A percentile compares a stretch with the other conserved stretches of the same genome.
Conservation (phyloP, 805 yeast genomes). For the Schwanniomyces occidentalis region DNA sequence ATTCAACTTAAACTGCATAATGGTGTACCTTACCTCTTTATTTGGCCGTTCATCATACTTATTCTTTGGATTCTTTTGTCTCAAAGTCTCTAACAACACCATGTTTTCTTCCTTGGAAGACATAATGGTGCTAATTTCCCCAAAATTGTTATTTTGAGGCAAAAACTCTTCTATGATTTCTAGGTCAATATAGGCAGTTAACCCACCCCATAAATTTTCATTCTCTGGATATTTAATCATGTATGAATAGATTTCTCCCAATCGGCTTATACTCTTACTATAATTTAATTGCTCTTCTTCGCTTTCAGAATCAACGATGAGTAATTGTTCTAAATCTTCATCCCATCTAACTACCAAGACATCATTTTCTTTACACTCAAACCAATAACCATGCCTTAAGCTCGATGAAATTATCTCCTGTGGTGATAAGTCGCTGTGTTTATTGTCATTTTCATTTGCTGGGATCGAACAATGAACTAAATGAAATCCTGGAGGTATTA, state of each 20-base stretch:
- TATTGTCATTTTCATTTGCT: constrained; percentile 1
- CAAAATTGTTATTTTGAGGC: constrained; percentile 6
- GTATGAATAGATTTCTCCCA: constrained; percentile 26
- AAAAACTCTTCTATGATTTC: constrained; percentile 23
- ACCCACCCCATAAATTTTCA: constrained; percentile 8
- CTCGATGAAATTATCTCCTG: constrained; percentile 7
- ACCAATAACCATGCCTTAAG: constrained; percentile 43
- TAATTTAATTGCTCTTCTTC: constrained; percentile 30
- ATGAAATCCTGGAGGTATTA: constrained; percentile 53
- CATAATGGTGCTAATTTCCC: constrained; percentile 43
- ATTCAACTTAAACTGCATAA: constrained; percentile 41
- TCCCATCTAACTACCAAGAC: constrained; percentile 41
- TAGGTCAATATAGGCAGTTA: constrained; percentile 19
- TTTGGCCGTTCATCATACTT: constrained; percentile 16
- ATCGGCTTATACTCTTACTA: constrained; percentile 19
- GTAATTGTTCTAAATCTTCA: constrained; percentile 13
- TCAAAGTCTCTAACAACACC: constrained; percentile 36
- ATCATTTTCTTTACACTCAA: constrained; percentile 32
- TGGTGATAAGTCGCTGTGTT: constrained; percentile 1
- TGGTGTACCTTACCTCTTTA: constrained; percentile 45
- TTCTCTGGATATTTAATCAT: constrained; percentile 44
- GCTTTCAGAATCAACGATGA: constrained; percentile 11
- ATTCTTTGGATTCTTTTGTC: constrained; percentile 15
- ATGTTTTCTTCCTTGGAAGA: constrained; percentile 53
- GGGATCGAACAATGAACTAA: constrained; percentile 51